Base-by-base conservation (phyloP, 2,329 filamentous ascomycete species). In the Aureobasidium sp. region DNA sequence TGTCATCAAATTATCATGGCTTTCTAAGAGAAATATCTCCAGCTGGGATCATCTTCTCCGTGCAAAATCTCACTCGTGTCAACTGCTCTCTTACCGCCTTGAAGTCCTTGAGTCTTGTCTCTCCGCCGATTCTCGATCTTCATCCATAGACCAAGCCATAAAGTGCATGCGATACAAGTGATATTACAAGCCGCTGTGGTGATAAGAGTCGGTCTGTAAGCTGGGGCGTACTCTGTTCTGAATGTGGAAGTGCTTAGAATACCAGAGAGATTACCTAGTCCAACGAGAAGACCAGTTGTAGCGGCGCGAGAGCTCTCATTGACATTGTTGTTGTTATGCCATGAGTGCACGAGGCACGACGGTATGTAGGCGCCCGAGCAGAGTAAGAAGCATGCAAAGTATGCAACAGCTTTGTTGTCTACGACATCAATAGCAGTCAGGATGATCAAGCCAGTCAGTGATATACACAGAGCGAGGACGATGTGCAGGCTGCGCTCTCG, bases 241-340 rank as follows among this genome's bases (percentile, higher is more conserved):
- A 82, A 82, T 0, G 77, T 81, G 0, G 73, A 77, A 8, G 71
- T 72, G 2, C 67, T 74, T n/a, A 82, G 61, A 15, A 82, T 76
- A 0, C 80, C 79, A 0, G 75, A 78, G 3, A 82, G 63, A 63
- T 82, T 82, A 0, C 78, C 79, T 8, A 82, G 67, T 0, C 78
- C 79, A 6, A 80, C 78, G 1, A 79, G 70, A 15, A 81, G 68
- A 0, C 76, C 79, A 1, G 78, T 81, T 10, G 76, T 79, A 0
- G 79, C 78, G 5, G 79, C 79, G 0, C 80, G 74, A 0, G 72
- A 74, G 47, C 76, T 81, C 69, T 83, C 80, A 27, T 78, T 75
- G 8, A 80, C 69, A 46, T 80, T 81, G 66, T 82, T 82, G 64
- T 81, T 82, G 62, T 82, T 82, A 63, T 81, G 74, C 79, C 80